Base-by-base conservation (phyloP, 2,329 filamentous ascomycete genomes). In the Apiospora marii region DNA sequence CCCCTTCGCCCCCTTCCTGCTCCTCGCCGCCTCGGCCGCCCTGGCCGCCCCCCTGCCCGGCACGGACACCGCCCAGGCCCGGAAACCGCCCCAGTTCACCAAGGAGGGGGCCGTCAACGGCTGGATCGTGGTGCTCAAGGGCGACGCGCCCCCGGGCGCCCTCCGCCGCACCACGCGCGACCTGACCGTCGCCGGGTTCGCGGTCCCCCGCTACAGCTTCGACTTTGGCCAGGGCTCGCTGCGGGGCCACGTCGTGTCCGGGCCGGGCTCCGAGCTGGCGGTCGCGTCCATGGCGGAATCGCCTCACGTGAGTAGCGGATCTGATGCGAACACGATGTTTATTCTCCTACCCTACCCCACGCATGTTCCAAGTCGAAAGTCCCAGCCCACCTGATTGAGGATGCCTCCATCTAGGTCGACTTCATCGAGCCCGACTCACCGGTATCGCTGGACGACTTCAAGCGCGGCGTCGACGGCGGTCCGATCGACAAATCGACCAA, bases 381-480 rank as follows among this genome's bases (percentile, higher is more conserved):
- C 37, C 37, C 37, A 41, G 37, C 37, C 7, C 37, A 10, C 10
- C 37, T 41, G 1, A 41, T 41, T 41, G 10, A 41, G 5, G 37
- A 37, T 37, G 37, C 41, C 37, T 19, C 22, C 53, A 8, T 34
- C 14, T 34, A 68, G 67, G 41, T 68, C 67, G 27, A 19, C 7
- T 68, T 68, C 67, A 37, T 68, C 13, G 41, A 68, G 43, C 67
- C 67, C n/a, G 67, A 68, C 44, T 13, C 67, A 0, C 30, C n/a
- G 34, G n/a, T 64, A 8, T 41, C 58, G 2, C 4, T 64, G 5
- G 10, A 6, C 34, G 19, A 24, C 7, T 4, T 12, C 34, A 19
- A 5, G 7, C 12, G n/a, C 58, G 34, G 30, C 37, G 37, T 30
- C 13, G 4, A 13, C 67, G 4, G n/a, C 61, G 7, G 5, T 1